A percentile compares a stretch with the other conserved stretches of the same genome.
Conservation (phyloP, 2,329 filamentous ascomycete genomes). For the Aspergillus proliferans region DNA sequence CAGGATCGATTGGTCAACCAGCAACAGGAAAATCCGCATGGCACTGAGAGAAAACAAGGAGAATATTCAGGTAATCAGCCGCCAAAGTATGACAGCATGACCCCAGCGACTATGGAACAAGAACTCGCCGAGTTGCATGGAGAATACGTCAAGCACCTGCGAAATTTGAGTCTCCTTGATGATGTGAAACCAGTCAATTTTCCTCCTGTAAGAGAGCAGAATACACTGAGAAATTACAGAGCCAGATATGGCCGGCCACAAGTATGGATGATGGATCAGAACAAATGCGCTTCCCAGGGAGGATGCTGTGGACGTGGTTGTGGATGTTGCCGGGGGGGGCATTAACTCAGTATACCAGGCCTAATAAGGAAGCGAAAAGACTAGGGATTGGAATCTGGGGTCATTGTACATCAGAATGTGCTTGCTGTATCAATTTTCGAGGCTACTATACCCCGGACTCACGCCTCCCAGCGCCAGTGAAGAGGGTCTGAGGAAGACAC, state of each 20-base stretch:
- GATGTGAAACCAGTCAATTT: too few relatives aligned
- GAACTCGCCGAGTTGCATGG: not conserved
- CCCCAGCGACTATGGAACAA: not conserved
- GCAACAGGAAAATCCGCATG: not conserved
- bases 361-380: not conserved
- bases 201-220: not conserved
- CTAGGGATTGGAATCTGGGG: not conserved
- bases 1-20: not conserved
- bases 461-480: not conserved
- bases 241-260: not conserved
- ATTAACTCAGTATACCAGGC: not conserved
- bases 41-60: not conserved
- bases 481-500: too few relatives aligned
- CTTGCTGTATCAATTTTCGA: not conserved
- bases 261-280: not conserved
- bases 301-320: not conserved
- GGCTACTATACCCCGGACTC: not conserved
- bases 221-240: not conserved
- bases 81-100: not conserved
- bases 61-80: not conserved
- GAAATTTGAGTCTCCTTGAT: not conserved
- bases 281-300: not conserved
- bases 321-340: not conserved
- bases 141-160: not conserved
- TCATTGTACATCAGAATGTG: not conserved